Base-by-base conservation (phyloP, 495 filamentous ascomycete genomes). In the Annulohypoxylon stygium region DNA sequence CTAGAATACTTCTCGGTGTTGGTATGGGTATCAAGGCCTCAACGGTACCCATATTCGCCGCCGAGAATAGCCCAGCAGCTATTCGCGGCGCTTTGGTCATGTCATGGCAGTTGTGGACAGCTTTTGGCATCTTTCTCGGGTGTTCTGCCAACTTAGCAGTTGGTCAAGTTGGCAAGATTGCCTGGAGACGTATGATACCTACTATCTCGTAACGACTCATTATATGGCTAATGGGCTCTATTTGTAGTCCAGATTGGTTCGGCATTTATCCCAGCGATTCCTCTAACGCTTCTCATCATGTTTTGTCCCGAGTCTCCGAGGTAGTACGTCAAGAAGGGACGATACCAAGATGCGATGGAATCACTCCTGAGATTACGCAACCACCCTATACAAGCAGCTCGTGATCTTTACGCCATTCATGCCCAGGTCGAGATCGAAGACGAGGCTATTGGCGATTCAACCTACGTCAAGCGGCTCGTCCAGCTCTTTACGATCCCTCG, bases 401-500 rank as follows among this genome's bases (percentile, higher is more conserved):
- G 89, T 18, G 90, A 91, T 78, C 86, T 91, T 23, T 92, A 90
- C 80, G 58, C 77, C n/a, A 90, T 91, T 54, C 81, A 91, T 69
- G 81, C 87, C 10, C 89, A 91, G 76, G 81, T 90, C 50, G 77
- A 85, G 55, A 78, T 86, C 58, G 89, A 91, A 75, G 76, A 80
- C 58, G 78, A 80, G 10, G 70, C 62, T 18, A 68, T 79, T 2
- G 47, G 75, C 0, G 43, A 77, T 7, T 71, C 80, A 65, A 87
- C 86, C 71, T 91, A 88, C 73, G 59, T 87, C 50, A 85, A 81
- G 23, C 86, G 90, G 11, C 86, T 92, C 61, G 59, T 85, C 41
- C 87, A 93, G 67, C 80, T 92, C 8, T 93, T 93, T 74, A 89
- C 88, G 10, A 88, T 92, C 65, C 90, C 90, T 14, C 89, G 90